Evolutionary conservation across 2,329 filamentous ascomycete genomes (phyloP), one percentile per base, ranked within the genome.

Genomic region (Cytospora piceicola): DNA sequence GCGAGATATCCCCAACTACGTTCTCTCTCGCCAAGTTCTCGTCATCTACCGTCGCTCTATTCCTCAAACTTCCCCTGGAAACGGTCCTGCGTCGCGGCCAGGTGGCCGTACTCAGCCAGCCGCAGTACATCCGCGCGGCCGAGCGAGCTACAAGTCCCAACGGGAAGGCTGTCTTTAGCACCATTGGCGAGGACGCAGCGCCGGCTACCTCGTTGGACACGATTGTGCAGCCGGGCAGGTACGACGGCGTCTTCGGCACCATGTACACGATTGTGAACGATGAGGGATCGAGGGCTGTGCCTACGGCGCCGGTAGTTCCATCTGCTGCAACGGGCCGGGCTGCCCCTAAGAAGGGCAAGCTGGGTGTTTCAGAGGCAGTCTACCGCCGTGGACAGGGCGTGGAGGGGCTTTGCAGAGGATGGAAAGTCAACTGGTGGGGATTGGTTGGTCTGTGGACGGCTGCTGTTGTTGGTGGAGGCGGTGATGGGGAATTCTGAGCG

Each of bases 11-110:
- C 7, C 94, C 95, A 0, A 88, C 88, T 53, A 86, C 91, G 17
- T 98, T 96, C 81, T 92, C 90, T 24, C 75, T 97, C 55, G 88
- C 88, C 73, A 92, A 92, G 61, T 97, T 98, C 78, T 82, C 92
- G 70, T 88, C 92, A 17, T 93, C 92, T 2, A 88, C 89, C 0
- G 83, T 88, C 2, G 94, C 96, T 58, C 85, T 98, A 36, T 91
- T 95, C 72, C 78, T 97, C 70, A 94, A 94, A 73, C 86, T 98
- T 15, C 95, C 95, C 0, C 82, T 98, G 5, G 95, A 99, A 78
- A 98, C 94, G 0, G 91, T 97, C 20, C 84, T 98, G 9, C 89
- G 95, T 57, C 88, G 95, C 67, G 94, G 92, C 6, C 95, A 99
- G 77, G 90, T 95, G 66, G 83, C 89, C 1, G 88, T 93, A 0